Evolutionary conservation across 1,284 basidiomycete species (phyloP).

Genomic region (Pyrrhoderma lamaoense): DNA sequence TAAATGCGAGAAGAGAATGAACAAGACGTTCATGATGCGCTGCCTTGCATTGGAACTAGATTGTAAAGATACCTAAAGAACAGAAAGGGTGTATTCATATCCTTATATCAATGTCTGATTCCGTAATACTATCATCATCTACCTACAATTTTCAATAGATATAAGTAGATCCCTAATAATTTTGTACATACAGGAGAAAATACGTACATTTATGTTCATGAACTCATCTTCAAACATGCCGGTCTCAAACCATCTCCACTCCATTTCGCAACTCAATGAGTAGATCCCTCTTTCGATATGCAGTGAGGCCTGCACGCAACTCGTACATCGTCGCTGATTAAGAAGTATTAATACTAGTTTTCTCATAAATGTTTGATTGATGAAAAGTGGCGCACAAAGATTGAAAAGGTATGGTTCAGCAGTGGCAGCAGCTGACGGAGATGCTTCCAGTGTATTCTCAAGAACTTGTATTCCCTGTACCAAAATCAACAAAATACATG

Average conservation of each 20-base stretch:
- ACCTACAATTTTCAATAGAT: no score
- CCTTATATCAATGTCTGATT: no score
- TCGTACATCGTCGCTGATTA: constrained; percentile 80
- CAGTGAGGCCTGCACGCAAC: constrained; percentile 58
- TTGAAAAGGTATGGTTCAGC: constrained; percentile 79
- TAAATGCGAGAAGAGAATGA: not conserved
- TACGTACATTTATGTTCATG: no score
- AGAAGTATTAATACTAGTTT: no score
- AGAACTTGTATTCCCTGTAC: constrained; percentile 53
- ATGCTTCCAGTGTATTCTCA: constrained; percentile 50
- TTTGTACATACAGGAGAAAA: no score
- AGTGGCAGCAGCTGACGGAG: constrained; percentile 60
- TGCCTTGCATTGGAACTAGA: not conserved
- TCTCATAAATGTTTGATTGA: no score
- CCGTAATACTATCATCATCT: no score
- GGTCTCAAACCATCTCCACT: constrained; percentile 72
- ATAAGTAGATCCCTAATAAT: no score
- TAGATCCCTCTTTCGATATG: constrained; percentile 66
- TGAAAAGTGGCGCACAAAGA: constrained; percentile 47
- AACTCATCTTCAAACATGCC: constrained; percentile 71
- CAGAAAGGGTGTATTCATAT: no score
- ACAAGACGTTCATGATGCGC: not conserved
- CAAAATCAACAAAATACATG: not conserved
- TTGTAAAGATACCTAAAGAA: no score
- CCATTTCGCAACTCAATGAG: constrained; percentile 70